Conservation (phyloP, 1,284 basidiomycete species). For the Melampsora larici-populina region DNA sequence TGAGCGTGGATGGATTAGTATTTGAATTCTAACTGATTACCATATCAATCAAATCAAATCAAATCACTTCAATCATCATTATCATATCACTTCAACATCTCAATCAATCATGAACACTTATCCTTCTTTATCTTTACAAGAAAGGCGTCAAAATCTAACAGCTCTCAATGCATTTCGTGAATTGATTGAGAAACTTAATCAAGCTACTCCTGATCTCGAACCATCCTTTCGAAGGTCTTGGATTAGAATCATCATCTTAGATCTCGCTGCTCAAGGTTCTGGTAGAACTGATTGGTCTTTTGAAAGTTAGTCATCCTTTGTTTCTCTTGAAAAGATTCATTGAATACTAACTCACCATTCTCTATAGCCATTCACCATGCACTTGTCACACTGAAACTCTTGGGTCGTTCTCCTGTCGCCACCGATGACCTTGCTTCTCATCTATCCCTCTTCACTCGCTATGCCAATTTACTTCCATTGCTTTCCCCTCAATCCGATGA, state of each 20-base stretch:
- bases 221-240: constrained; percentile 20
- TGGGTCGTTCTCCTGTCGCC: constrained; percentile 17
- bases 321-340: no score
- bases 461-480: constrained; percentile 28
- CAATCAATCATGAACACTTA: not conserved
- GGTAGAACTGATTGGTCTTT: constrained; percentile 31
- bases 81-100: no score
- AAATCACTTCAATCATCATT: no score
- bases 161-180: constrained; percentile 16
- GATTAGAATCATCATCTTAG: constrained; percentile 29
- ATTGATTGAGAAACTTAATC: constrained; percentile 9
- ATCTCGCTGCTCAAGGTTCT: constrained; percentile 20
- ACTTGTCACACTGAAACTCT: constrained; percentile 9
- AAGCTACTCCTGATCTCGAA: not conserved
- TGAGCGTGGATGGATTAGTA: no score
- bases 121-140: not conserved
- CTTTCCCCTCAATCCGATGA: not conserved
- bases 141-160: constrained; percentile 12
- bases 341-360: no score
- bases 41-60: no score
- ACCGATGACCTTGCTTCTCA: constrained; percentile 19
- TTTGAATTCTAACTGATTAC: no score
- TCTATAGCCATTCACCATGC: constrained; percentile 13
- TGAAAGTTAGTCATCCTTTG: constrained; percentile 13
- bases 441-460: constrained; percentile 15